Percentiles rank a stretch among this genome's conserved stretches.
These are phyloP conservation scores for Candida andamanensis DNA, from an alignment of 805 yeast genomes.

Conservation along the genomic window DNA sequence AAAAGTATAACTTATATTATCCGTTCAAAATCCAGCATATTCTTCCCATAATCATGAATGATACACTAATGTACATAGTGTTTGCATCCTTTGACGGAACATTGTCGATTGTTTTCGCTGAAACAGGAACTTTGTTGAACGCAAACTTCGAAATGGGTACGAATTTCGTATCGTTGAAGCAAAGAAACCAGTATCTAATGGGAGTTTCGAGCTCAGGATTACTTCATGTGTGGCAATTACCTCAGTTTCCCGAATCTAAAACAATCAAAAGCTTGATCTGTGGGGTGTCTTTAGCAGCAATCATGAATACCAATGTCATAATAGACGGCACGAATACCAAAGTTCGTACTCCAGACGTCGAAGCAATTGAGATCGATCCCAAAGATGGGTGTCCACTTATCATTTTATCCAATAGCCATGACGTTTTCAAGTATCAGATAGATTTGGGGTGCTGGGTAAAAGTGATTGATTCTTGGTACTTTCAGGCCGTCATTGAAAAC, in stretches of 20 bases:
- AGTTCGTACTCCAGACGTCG: slow-evolving; percentile 14
- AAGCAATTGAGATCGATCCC: slow-evolving; percentile 26
- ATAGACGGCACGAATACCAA: slow-evolving; percentile 11
- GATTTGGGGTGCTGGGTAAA: slow-evolving; percentile 44
- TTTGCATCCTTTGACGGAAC: slow-evolving; percentile 58
- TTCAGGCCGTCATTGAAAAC: slow-evolving; percentile 5
- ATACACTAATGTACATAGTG: slow-evolving; percentile 40
- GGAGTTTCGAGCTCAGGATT: slow-evolving; percentile 49
- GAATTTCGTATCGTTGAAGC: slow-evolving; percentile 35
- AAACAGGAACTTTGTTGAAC: slow-evolving; percentile 39
- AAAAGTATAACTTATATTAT: slow-evolving; percentile 35
- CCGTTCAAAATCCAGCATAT: slow-evolving; percentile 48
- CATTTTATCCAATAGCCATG: slow-evolving; percentile 25
- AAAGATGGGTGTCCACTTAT: slow-evolving; percentile 40
- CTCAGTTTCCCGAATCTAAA: slow-evolving; percentile 11
- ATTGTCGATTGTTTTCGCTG: slow-evolving; percentile 39
- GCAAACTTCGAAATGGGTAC: slow-evolving; percentile 53
- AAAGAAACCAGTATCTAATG: slow-evolving; percentile 29
- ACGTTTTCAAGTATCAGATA: slow-evolving; percentile 39
- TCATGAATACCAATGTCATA: slow-evolving; percentile 33
- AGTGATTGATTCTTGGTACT: slow-evolving; percentile 43
- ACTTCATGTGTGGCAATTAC: slow-evolving; percentile 48
- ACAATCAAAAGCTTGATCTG: slow-evolving; percentile 26
- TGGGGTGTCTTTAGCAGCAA: slow-evolving; percentile 49
- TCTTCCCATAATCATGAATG: slow-evolving; percentile 29